These are phyloP conservation scores for Citrus reticulata DNA, from an alignment of 345 rosid species.

Conservation along the genomic window DNA sequence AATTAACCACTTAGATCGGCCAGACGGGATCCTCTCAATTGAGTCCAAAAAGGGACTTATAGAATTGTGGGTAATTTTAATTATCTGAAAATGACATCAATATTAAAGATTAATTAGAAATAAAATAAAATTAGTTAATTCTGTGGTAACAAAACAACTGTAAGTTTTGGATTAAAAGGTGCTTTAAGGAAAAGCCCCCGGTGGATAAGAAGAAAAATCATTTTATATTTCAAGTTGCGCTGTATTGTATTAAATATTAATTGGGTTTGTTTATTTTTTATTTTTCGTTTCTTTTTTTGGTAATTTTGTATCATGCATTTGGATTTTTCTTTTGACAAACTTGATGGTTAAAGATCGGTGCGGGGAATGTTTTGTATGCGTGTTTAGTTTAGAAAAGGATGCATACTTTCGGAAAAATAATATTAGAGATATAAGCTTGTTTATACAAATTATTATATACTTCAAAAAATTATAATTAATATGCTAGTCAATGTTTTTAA, in stretches of 20 bases:
- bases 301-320: no score
- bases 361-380: no score
- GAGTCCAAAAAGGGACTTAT: neutral
- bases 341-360: no score
- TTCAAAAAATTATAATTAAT: no score
- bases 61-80: neutral
- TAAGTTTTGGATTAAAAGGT: neutral
- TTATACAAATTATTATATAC: no score
- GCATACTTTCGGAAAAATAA: no score
- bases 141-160: no score
- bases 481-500: no score
- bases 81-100: constrained; percentile 22
- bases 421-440: no score
- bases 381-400: no score
- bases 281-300: neutral
- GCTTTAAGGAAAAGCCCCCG: neutral
- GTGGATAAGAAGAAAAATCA: neutral
- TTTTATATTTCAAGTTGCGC: neutral
- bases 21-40: neutral
- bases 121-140: neutral
- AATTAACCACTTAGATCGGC: neutral
- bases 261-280: neutral
- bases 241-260: neutral
- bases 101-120: neutral
- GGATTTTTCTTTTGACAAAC: no score